Conservation (phyloP, 495 filamentous ascomycete genomes). For the Geoglossum glabrum region DNA sequence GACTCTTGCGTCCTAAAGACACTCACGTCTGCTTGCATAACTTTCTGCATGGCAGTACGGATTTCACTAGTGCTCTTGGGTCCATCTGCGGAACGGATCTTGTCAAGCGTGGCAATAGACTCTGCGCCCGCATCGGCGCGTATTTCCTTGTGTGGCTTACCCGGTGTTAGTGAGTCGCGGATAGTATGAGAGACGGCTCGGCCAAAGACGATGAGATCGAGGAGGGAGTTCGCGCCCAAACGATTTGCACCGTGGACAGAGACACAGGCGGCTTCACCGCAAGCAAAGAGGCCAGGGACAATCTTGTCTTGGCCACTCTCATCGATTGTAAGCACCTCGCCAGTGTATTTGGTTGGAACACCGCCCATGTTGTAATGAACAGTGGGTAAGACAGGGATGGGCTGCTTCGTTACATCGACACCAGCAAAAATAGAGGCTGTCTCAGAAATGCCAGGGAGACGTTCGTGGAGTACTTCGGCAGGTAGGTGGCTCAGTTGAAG, state of each 20-base stretch:
- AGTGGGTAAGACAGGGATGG: conserved; percentile 89
- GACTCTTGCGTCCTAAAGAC: conserved; percentile 93
- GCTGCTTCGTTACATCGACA: conserved; percentile 90
- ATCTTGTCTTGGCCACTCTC: conserved; percentile 71
- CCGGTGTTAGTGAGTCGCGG: conserved; percentile 70
- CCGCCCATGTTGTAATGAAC: conserved; percentile 99
- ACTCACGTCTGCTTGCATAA: conserved; percentile 90
- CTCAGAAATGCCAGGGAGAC: conserved; percentile 95
- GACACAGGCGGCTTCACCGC: conserved; percentile 91
- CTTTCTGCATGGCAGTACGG: conserved; percentile 86
- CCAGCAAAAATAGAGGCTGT: conserved; percentile 91
- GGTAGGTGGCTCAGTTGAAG: conserved; percentile 91
- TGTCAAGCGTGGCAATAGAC: conserved; percentile 70
- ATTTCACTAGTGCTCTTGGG: conserved; percentile 74
- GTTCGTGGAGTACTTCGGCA: conserved; percentile 75
- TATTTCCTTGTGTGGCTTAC: conserved; percentile 52
- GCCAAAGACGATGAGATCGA: conserved; percentile 92
- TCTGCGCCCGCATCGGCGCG: conserved; percentile 61
- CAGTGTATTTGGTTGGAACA: conserved; percentile 91
- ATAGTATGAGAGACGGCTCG: conserved; percentile 92
- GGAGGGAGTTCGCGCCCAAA: conserved; percentile 90
- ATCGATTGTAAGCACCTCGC: conserved; percentile 79
- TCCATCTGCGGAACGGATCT: conserved; percentile 61
- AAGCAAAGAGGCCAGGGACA: conserved; percentile 87
- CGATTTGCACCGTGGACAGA: conserved; percentile 96